Conservation (phyloP, 257 asterid species). For the Solanum gracilifrons region DNA sequence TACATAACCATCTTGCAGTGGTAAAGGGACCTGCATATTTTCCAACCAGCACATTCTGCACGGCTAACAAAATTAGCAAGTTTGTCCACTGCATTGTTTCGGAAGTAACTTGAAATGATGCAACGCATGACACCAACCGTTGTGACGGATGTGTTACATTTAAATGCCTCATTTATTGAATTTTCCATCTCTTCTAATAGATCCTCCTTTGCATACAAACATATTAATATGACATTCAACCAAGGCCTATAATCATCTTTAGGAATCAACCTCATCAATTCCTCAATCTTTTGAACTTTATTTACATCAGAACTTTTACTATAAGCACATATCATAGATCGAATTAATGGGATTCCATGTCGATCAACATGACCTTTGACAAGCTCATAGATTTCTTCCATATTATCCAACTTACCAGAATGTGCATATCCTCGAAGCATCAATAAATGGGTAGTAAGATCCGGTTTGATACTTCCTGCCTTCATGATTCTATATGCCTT, state of each 20-base stretch:
- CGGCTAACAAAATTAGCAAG: constrained; percentile 48
- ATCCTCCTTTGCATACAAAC: constrained; percentile 62
- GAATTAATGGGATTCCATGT: constrained; percentile 32
- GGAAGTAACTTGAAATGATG: constrained; percentile 58
- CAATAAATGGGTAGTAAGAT: constrained; percentile 36
- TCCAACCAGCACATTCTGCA: constrained; percentile 77
- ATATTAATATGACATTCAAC: constrained; percentile 57
- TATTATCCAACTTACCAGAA: constrained; percentile 55
- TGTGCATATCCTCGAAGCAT: constrained; percentile 85
- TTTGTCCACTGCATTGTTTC: constrained; percentile 62
- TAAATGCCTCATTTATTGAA: constrained; percentile 51
- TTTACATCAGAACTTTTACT: constrained; percentile 40
- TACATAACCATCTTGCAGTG: constrained; percentile 87
- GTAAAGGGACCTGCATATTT: constrained; percentile 57
- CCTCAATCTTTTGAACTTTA: constrained; percentile 51
- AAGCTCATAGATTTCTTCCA: constrained; percentile 63
- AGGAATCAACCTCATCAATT: constrained; percentile 44
- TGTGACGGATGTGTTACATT: constrained; percentile 27
- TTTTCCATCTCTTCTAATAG: constrained; percentile 61
- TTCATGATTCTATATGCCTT: constrained; percentile 44
- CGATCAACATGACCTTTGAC: constrained; percentile 32
- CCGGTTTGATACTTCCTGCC: constrained; percentile 37
- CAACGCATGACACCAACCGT: constrained; percentile 36
- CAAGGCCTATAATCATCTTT: constrained; percentile 49
- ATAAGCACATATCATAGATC: constrained; percentile 65